Base-by-base conservation (phyloP, 768 basidiomycete species). In the Grammothele lineata region DNA sequence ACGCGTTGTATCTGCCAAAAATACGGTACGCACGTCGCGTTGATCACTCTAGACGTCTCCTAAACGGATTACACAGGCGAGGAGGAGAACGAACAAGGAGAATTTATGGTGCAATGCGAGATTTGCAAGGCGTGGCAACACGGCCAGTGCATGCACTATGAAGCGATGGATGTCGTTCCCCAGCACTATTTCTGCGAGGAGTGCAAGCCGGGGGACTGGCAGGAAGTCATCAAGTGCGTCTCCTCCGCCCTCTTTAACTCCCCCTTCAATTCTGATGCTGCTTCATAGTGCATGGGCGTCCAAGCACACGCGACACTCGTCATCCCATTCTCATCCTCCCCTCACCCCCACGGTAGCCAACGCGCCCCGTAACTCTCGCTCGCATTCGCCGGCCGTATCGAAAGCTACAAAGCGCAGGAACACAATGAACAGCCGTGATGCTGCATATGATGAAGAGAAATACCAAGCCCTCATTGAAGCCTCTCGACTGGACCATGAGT, bases 91-190 rank as follows among this genome's bases (percentile, higher is more conserved):
- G 83, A 86, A 19, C 45, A 88, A 42, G 90, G 92, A 39, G 93
- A 92, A 64, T 90, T 95, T 70, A 96, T 97, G 91, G 92, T 97
- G 41, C 88, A 92, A 65, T 99, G 95, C 69, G 95, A 98, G 69
- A 84, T 75, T 36, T 99, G 95, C 73, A 89, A 93, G 60, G 91
- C 90, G 45, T 99, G 95, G 95, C 95, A 99, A 68, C 95, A 99
- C 64, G 93, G 93, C 3, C 75, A 84, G 9, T 99, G 96, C 70
- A 92, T 99, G 82, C 95, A 93, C 34, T 89, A 88, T 65, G 83
- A 88, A 55, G 78, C 80, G 26, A 83, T 87, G 60, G 81, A 81
- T 58, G 76, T 80, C 57, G 76, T 87, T 35, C 81, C 79, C 60
- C 76, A 79, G 62, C 85, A 92, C 65, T 98, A 98, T 66, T 93